A percentile compares a stretch with the other conserved stretches of the same genome.
These are phyloP conservation scores for Cryptococcus neoformans DNA, from an alignment of 1,284 basidiomycete species.

Conservation along the genomic window DNA sequence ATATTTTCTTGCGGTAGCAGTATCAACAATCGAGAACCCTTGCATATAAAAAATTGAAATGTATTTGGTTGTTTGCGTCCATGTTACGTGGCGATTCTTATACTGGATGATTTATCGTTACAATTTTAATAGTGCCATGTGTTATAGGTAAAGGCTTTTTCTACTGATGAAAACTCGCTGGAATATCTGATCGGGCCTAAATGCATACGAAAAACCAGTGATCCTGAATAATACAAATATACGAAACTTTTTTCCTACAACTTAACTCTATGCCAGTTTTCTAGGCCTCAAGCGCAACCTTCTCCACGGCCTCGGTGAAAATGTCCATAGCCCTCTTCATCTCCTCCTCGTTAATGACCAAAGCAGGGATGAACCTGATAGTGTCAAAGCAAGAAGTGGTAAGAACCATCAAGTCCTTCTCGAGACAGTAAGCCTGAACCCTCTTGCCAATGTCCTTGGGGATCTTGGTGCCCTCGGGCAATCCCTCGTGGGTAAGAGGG, in stretches of 20 bases:
- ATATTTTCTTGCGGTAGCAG: not conserved
- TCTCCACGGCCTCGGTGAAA: conserved; percentile 61
- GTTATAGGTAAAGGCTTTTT: not conserved
- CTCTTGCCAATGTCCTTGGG: conserved; percentile 67
- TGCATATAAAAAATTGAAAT: not conserved
- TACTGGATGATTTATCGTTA: too few species aligned
- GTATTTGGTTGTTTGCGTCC: not conserved
- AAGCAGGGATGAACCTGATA: conserved; percentile 56
- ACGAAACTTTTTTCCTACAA: not conserved
- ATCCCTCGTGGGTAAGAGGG: conserved; percentile 28
- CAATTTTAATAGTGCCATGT: too few species aligned
- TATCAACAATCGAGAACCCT: not conserved
- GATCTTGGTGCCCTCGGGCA: conserved; percentile 49
- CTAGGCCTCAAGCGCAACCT: conserved; percentile 55
- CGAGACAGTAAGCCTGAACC: conserved; percentile 67
- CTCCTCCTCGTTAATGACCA: conserved; percentile 61
- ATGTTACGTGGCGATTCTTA: not conserved
- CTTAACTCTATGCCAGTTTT: not conserved
- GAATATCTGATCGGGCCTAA: too few species aligned
- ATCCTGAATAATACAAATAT: not conserved
- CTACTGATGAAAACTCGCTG: not conserved
- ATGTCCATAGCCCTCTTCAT: conserved; percentile 60
- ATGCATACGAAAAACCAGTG: too few species aligned
- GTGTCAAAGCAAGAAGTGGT: conserved; percentile 51
- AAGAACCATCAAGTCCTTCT: conserved; percentile 68